phyloP scores from a whole-genome alignment of 495 filamentous ascomycete genomes.

The Neurospora africana region DNA sequence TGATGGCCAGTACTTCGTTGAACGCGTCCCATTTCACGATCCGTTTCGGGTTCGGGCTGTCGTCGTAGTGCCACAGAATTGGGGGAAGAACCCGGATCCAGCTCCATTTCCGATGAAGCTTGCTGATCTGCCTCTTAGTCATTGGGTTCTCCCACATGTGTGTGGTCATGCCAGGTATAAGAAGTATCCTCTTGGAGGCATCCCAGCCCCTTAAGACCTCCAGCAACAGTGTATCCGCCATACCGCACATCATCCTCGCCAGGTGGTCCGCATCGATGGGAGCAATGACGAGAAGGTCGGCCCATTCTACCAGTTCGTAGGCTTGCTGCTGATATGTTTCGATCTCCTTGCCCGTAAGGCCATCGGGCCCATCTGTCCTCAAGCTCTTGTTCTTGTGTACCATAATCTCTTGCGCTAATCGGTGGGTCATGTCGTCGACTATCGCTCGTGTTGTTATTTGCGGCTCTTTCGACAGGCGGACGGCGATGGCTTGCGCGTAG shows the following conservation, averaged over 20 bases:
- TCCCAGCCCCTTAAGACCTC: constrained; percentile 74
- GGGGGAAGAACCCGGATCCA: constrained; percentile 67
- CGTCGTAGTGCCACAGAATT: constrained; percentile 62
- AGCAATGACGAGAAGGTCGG: constrained; percentile 71
- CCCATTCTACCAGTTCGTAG: constrained; percentile 70
- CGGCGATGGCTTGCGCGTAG: constrained; percentile 41
- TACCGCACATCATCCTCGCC: constrained; percentile 72
- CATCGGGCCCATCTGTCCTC: constrained; percentile 16
- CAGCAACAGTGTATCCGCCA: constrained; percentile 62
- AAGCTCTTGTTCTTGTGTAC: constrained; percentile 36
- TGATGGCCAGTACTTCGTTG: constrained; percentile 50
- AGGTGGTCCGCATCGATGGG: constrained; percentile 75
- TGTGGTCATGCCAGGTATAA: constrained; percentile 74
- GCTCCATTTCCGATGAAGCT: constrained; percentile 68
- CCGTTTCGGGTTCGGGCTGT: constrained; percentile 34
- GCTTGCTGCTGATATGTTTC: constrained; percentile 43
- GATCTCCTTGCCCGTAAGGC: constrained; percentile 25
- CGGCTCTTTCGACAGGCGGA: constrained; percentile 43
- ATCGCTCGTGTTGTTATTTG: constrained; percentile 45
- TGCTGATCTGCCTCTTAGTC: constrained; percentile 70
- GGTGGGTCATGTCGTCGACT: constrained; percentile 40
- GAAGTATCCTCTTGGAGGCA: constrained; percentile 66
- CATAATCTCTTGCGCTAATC: constrained; percentile 42
- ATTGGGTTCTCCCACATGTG: constrained; percentile 81
- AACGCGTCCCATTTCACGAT: constrained; percentile 57